Conservation (phyloP, 495 filamentous ascomycete species). For the Aspergillus indologenus region DNA sequence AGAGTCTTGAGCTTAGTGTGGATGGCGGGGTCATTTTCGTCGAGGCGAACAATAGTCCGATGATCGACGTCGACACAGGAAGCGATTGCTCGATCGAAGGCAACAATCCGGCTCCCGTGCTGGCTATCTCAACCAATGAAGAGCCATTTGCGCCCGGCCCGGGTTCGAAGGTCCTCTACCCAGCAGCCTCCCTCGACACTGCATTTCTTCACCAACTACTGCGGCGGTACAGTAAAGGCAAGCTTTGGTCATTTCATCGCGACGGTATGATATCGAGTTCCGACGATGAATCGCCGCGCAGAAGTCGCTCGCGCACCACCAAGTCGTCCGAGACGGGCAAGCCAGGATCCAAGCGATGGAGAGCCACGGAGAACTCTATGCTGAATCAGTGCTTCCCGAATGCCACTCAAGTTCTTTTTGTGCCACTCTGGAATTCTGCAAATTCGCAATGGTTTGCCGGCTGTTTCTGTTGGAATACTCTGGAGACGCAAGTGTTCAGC, state of each 20-base stretch:
- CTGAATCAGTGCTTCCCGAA: constrained; percentile 47
- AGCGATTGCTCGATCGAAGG: constrained; percentile 33
- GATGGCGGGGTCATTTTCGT: constrained; percentile 56
- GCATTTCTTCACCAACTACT: constrained; percentile 51
- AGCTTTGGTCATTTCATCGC: constrained; percentile 63
- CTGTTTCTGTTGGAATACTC: constrained; percentile 59
- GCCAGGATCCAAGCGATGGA: constrained; percentile 36
- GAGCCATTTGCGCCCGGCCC: constrained; percentile 39
- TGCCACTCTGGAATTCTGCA: constrained; percentile 69
- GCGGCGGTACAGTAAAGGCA: constrained; percentile 58
- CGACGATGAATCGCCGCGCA: constrained; percentile 34
- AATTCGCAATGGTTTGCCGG: constrained; percentile 67
- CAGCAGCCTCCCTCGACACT: constrained; percentile 37
- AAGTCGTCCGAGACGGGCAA: constrained; percentile 33
- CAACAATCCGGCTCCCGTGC: constrained; percentile 32
- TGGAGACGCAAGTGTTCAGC: constrained; percentile 42
- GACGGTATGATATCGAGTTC: constrained; percentile 43
- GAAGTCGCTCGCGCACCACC: constrained; percentile 13
- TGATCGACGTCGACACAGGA: constrained; percentile 30
- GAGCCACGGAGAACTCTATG: constrained; percentile 38
- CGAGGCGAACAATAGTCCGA: constrained; percentile 36
- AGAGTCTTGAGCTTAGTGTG: constrained; percentile 50
- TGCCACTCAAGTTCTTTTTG: constrained; percentile 44
- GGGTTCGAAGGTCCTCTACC: constrained; percentile 28
- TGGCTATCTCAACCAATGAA: constrained; percentile 38